Percentiles rank a stretch among this genome's conserved stretches.
These are phyloP conservation scores for Stagonosporopsis tanaceti DNA, from an alignment of 2,329 filamentous ascomycete genomes.

Conservation along the genomic window DNA sequence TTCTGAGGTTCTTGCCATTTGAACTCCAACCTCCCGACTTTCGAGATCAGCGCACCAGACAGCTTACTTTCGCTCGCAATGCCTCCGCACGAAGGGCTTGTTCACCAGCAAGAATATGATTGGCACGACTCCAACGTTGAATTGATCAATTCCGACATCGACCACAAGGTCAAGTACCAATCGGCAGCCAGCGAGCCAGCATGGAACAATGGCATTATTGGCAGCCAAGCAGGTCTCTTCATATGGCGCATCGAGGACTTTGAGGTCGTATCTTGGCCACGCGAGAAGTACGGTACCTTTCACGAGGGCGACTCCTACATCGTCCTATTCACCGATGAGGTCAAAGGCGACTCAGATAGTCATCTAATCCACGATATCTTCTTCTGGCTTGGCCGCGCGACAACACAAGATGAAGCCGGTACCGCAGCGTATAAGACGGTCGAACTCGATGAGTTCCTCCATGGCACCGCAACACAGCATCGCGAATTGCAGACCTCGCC, in stretches of 20 bases:
- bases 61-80: constrained; percentile 52
- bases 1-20: not conserved
- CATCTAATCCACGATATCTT: constrained; percentile 66
- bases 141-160: constrained; percentile 69
- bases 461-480: constrained; percentile 69
- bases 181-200: constrained; percentile 71
- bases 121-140: constrained; percentile 74
- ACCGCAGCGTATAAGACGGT: constrained; percentile 76
- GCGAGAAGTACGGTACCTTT: constrained; percentile 65
- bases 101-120: constrained; percentile 70
- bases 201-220: constrained; percentile 68
- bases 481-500: constrained; percentile 68
- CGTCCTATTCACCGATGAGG: constrained; percentile 66
- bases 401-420: constrained; percentile 73
- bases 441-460: constrained; percentile 72
- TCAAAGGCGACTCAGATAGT: constrained; percentile 46
- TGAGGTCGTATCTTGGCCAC: constrained; percentile 68
- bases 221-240: constrained; percentile 62
- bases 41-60: not conserved
- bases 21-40: not conserved
- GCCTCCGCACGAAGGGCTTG: constrained; percentile 68
- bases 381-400: constrained; percentile 73
- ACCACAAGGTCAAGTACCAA: constrained; percentile 73
- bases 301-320: constrained; percentile 75
- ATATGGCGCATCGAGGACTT: constrained; percentile 75